Evolutionary conservation across 2,329 filamentous ascomycete genomes (phyloP), one percentile per base, ranked within the genome.

Genomic region (Fusarium musae): DNA sequence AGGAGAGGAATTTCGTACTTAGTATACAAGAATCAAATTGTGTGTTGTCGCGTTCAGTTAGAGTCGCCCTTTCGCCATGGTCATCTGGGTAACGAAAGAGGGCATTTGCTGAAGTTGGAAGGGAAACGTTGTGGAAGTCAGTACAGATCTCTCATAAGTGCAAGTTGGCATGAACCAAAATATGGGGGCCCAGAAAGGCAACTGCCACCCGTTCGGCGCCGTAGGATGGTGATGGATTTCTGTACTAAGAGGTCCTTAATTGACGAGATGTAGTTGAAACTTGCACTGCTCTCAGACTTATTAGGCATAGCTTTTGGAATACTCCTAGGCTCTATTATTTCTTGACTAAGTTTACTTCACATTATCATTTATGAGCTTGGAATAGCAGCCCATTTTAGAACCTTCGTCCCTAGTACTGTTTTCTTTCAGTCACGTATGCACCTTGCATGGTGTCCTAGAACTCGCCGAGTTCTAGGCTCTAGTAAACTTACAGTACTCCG

Each of bases 101-200:
- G 57, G 53, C 57, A 60, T 74, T 37, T 62, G 69, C n/a, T 75
- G 46, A 49, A 71, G 69, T 72, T 69, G 69, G 64, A 68, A 75
- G 69, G 66, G 57, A 77, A 73, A 75, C 64, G 72, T 72, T 66
- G 61, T 69, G 70, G 68, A 75, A 71, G 71, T 75, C 68, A 69
- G 73, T 69, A 75, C 76, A 78, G 74, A 77, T 78, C 72, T 78
- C 72, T 73, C 67, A 74, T 13, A 50, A 73, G 49, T 76, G 74
- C 77, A 78, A 79, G 71, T 76, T 79, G 78, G 76, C 77, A 76
- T 73, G 74, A 77, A 73, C 73, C 63, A 66, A 75, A 74, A 69
- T 65, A 70, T 67, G 69, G 61, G 39, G 46, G 50, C 67, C 66
- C 69, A 60, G 56, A 67, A 72, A 62, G 72, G 72, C 66, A 68